These are phyloP conservation scores for Coriaria nepalensis DNA, from an alignment of 306 rosid species.

Conservation along the genomic window DNA sequence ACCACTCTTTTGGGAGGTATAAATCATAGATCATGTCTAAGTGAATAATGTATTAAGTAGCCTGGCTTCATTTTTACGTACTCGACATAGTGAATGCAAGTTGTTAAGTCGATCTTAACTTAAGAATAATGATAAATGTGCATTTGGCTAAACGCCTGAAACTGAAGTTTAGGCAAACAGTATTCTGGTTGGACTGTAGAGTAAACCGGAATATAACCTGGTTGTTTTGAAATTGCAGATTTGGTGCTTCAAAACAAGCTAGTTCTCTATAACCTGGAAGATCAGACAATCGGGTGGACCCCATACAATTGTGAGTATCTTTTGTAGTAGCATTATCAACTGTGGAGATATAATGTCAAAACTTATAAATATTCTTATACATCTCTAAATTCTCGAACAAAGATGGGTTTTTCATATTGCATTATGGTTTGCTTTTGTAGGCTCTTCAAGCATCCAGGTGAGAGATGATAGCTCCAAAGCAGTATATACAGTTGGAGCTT, in stretches of 20 bases:
- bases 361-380: neutral
- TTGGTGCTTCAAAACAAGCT: slow-evolving; percentile 19
- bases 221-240: slow-evolving; percentile 6
- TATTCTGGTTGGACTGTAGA: too few species aligned
- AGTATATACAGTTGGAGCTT: slow-evolving; percentile 48
- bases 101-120: too few species aligned
- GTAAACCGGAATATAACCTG: too few species aligned
- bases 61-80: too few species aligned
- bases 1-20: slow-evolving; percentile 17
- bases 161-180: too few species aligned
- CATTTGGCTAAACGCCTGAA: too few species aligned
- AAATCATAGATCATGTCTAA: too few species aligned
- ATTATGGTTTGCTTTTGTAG: slow-evolving; percentile 18
- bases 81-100: too few species aligned
- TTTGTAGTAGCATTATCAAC: neutral
- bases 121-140: too few species aligned
- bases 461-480: slow-evolving; percentile 49
- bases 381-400: neutral
- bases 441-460: slow-evolving; percentile 72
- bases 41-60: too few species aligned
- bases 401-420: slow-evolving; percentile 5
- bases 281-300: slow-evolving; percentile 17
- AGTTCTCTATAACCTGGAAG: slow-evolving; percentile 11
- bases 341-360: neutral
- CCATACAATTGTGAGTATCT: slow-evolving; percentile 13